Evolutionary conservation across 169 alveolate genomes (phyloP), one percentile per base, ranked within the genome.

Genomic region (Plasmodium cynomolgi): DNA sequence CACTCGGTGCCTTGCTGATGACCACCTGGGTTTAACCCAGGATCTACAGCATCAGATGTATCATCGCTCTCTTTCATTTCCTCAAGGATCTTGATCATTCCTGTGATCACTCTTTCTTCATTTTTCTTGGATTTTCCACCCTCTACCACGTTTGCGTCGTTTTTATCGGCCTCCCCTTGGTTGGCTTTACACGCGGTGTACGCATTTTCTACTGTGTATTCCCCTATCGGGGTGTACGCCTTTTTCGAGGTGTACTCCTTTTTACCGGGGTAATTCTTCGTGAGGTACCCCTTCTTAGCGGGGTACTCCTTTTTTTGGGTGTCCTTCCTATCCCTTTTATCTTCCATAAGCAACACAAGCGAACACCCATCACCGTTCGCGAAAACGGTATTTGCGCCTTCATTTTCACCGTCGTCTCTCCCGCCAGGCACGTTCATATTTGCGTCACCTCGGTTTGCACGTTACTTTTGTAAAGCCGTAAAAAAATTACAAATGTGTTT

Each of bases 281-380:
- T 3, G n/a, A n/a, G n/a, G 56, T 11, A 44, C 6, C 11, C 56
- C 56, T 44, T 44, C 13, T 8, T 9, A 7, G 4, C 0, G 56
- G n/a, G 39, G 41, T 23, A 23, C 20, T 79, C 54, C 54, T 8
- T 47, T 2, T 62, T 31, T n/a, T 17, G 44, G 80, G 58, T 41
- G 62, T 71, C 91, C 79, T 81, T 72, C 44, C 73, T 81, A 68
- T 20, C 77, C 34, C 13, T 81, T 6, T 72, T 77, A 13, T 82
- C n/a, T 13, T 41, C 94, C 44, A 81, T 72, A 20, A 91, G 15
- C 62, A 91, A 81, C 62, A 91, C 95, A 73, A 91, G 92, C 26
- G 95, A 82, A 37, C 95, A 91, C 75, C 47, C 83, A 72, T 91
- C 95, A 73, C 77, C 50, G 26, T 75, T 23, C 41, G 75, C 23